Evolutionary conservation across 2,329 filamentous ascomycete species (phyloP).

Genomic region (Cladorrhinum sp.): DNA sequence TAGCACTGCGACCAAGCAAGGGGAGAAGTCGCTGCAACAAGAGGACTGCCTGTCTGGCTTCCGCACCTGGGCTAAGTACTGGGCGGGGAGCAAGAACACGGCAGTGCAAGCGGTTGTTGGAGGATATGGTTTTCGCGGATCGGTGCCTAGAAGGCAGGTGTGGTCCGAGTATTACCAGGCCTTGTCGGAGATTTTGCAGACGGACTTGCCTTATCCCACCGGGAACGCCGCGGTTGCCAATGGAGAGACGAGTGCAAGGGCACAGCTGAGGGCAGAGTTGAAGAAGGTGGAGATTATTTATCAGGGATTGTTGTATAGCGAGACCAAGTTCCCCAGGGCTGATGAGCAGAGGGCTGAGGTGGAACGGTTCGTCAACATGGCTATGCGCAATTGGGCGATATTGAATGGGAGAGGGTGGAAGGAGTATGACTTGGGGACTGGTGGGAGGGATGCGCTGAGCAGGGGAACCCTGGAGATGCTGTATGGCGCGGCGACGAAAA

Average conservation of each 20-base stretch:
- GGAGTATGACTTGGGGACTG: conserved; percentile 76
- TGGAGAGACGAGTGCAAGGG: conserved; percentile 49
- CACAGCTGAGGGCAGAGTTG: conserved; percentile 70
- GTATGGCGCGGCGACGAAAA: conserved; percentile 87
- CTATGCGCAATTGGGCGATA: conserved; percentile 81
- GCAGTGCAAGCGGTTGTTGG: conserved; percentile 39
- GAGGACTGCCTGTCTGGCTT: conserved; percentile 55
- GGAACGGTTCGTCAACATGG: conserved; percentile 75
- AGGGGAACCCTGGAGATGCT: conserved; percentile 80
- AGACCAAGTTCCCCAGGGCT: conserved; percentile 81
- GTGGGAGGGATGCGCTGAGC: conserved; percentile 72
- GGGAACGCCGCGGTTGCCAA: conserved; percentile 41
- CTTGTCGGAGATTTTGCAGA: conserved; percentile 71
- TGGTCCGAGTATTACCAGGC: conserved; percentile 85
- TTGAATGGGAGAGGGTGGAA: conserved; percentile 77
- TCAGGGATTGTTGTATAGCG: conserved; percentile 72
- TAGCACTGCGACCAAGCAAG: conserved; percentile 55
- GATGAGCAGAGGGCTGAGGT: conserved; percentile 75
- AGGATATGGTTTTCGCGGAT: conserved; percentile 57
- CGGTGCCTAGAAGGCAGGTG: conserved; percentile 62
- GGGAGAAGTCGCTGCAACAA: conserved; percentile 49
- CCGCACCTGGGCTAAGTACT: conserved; percentile 69
- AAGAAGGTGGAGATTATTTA: conserved; percentile 77
- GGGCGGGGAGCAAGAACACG: conserved; percentile 49
- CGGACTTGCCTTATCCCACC: conserved; percentile 59